phyloP scores from a whole-genome alignment of 2,329 filamentous ascomycete species.

The Epichloe gansuensis region DNA sequence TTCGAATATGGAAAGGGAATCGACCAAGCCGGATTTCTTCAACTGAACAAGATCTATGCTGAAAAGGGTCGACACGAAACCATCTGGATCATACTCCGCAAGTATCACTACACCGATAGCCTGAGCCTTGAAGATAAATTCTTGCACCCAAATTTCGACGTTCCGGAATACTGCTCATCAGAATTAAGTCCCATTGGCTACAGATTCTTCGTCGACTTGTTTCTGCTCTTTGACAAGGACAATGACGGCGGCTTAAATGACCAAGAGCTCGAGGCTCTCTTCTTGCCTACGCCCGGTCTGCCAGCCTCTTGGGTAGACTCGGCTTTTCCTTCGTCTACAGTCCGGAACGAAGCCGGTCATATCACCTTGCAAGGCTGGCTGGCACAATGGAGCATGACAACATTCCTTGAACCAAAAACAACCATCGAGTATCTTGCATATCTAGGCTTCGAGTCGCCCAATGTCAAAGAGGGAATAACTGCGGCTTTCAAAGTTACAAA shows the following conservation, averaged over 20 bases:
- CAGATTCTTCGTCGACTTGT: slow-evolving; percentile 93
- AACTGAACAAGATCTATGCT: slow-evolving; percentile 90
- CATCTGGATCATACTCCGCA: slow-evolving; percentile 91
- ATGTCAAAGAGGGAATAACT: slow-evolving; percentile 64
- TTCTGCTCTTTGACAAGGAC: slow-evolving; percentile 90
- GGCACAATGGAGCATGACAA: slow-evolving; percentile 99
- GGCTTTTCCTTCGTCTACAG: slow-evolving; percentile 84
- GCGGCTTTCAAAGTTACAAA: slow-evolving; percentile 88
- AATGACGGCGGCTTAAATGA: slow-evolving; percentile 92
- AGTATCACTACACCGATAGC: slow-evolving; percentile 94
- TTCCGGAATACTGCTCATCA: slow-evolving; percentile 81
- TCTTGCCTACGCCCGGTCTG: slow-evolving; percentile 84
- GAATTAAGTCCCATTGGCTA: slow-evolving; percentile 92
- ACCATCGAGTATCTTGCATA: slow-evolving; percentile 94
- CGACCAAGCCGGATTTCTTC: slow-evolving; percentile 70
- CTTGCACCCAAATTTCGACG: slow-evolving; percentile 85
- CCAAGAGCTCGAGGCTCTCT: slow-evolving; percentile 71
- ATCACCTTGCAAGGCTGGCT: slow-evolving; percentile 97
- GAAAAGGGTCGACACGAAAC: slow-evolving; percentile 97
- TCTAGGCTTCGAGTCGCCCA: slow-evolving; percentile 78
- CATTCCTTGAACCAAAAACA: slow-evolving; percentile 87
- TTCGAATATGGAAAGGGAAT: slow-evolving; percentile 55
- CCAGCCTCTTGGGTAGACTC: slow-evolving; percentile 80
- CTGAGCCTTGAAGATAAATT: slow-evolving; percentile 84
- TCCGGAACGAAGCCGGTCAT: slow-evolving; percentile 87